A percentile compares a stretch with the other conserved stretches of the same genome.
Evolutionary conservation across 495 filamentous ascomycete genomes (phyloP).

Genomic region (Penicillium tannophilum): DNA sequence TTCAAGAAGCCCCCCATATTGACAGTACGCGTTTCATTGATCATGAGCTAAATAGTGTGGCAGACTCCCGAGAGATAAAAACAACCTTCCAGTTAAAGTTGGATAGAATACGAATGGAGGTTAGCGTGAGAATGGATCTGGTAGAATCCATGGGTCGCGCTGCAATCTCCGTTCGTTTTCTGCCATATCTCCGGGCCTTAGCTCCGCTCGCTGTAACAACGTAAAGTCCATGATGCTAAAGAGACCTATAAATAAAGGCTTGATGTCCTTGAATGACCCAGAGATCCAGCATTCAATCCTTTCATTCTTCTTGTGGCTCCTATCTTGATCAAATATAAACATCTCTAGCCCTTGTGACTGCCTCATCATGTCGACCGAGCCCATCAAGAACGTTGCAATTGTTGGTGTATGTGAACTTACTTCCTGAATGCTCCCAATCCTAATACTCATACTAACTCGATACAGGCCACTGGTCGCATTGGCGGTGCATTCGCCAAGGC

Average conservation of each 20-base stretch:
- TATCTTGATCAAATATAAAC: not conserved
- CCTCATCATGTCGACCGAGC: conserved; percentile 13
- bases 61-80: no score
- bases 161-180: not conserved
- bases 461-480: conserved; percentile 58
- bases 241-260: not conserved
- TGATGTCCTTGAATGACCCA: not conserved
- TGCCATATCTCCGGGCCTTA: not conserved
- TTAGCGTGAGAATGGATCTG: not conserved
- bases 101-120: not conserved
- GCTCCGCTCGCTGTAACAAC: not conserved
- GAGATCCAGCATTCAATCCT: not conserved
- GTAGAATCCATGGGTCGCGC: not conserved
- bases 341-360: not conserved
- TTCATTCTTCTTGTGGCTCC: not conserved
- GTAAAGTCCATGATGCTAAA: not conserved
- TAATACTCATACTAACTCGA: conserved; percentile 1
- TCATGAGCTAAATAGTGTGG: no score
- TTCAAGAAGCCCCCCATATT: no score
- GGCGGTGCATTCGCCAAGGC: conserved; percentile 57
- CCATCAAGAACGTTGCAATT: conserved; percentile 19
- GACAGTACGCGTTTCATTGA: no score
- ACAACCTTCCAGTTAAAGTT: not conserved
- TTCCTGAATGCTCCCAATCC: not conserved
- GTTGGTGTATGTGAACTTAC: conserved; percentile 16